phyloP scores from a whole-genome alignment of 2,329 filamentous ascomycete species.

The Aphanoascus verrucosus region DNA sequence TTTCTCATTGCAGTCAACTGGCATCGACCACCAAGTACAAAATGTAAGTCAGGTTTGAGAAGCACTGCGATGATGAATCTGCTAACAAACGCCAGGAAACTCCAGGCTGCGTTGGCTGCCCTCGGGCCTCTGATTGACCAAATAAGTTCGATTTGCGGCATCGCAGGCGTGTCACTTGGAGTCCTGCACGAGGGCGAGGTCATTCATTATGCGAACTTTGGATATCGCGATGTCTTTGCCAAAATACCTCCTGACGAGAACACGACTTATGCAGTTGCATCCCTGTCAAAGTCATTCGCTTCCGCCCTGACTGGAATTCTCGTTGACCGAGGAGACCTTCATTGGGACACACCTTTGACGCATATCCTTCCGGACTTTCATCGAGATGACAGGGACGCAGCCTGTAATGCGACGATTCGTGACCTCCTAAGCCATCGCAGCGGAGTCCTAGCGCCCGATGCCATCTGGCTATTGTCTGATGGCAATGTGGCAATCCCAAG shows the following conservation, averaged over 20 bases:
- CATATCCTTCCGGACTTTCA: constrained; percentile 20
- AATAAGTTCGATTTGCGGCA: background rate
- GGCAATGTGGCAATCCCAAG: constrained; percentile 11
- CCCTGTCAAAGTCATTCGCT: constrained; percentile 23
- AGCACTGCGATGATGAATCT: too few species aligned
- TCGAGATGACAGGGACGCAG: constrained; percentile 16
- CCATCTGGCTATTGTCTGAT: constrained; percentile 2
- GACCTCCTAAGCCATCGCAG: constrained; percentile 21
- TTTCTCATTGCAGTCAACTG: too few species aligned
- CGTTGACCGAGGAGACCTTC: constrained; percentile 20
- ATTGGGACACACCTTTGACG: constrained; percentile 19
- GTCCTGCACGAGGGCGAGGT: constrained; percentile 19
- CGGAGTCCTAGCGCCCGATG: background rate
- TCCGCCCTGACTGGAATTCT: constrained; percentile 21
- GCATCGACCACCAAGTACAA: too few species aligned
- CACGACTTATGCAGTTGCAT: constrained; percentile 22
- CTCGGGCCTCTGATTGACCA: constrained; percentile 4
- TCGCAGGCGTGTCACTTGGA: constrained; percentile 16
- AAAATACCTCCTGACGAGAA: constrained; percentile 15
- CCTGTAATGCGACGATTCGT: constrained; percentile 17
- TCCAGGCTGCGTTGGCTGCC: background rate
- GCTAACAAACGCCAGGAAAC: background rate
- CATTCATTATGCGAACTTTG: constrained; percentile 18
- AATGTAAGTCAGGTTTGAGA: too few species aligned
- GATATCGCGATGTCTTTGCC: constrained; percentile 19